Evolutionary conservation across 768 basidiomycete genomes (phyloP).

Genomic region (Cystofilobasidium capitatum): DNA sequence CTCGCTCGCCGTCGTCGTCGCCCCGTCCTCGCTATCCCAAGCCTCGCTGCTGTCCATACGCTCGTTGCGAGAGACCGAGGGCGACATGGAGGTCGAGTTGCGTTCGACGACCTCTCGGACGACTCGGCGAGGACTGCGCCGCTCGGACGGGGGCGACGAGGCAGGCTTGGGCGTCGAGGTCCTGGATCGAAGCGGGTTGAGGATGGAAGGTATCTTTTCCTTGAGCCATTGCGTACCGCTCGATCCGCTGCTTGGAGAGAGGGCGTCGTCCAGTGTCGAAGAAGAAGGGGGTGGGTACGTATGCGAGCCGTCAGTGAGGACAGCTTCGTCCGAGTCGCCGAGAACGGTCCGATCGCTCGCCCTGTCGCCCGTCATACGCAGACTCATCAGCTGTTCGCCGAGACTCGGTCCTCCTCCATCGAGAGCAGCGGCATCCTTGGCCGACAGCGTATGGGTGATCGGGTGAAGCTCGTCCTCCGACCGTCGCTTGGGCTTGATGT

Average conservation of each 20-base stretch:
- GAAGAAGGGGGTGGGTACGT: not conserved
- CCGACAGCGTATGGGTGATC: not conserved
- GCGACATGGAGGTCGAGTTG: not conserved
- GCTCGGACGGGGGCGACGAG: not conserved
- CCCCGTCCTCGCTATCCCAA: not conserved
- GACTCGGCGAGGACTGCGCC: too few relatives aligned
- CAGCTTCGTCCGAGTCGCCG: not conserved
- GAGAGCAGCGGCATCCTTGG: not conserved
- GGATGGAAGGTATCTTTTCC: not conserved
- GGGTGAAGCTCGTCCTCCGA: not conserved
- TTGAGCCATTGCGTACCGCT: not conserved
- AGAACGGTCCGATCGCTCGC: slow-evolving; percentile 1
- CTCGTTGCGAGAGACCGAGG: not conserved
- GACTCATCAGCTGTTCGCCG: not conserved
- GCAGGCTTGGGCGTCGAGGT: not conserved
- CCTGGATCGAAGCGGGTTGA: slow-evolving; percentile 1
- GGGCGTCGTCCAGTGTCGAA: not conserved
- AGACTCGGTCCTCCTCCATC: not conserved
- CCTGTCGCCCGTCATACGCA: not conserved
- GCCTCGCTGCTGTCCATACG: not conserved
- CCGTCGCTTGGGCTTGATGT: not conserved
- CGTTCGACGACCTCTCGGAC: slow-evolving; percentile 9
- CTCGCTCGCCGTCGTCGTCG: not conserved
- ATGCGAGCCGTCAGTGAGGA: not conserved
- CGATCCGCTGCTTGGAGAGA: not conserved